Conservation (phyloP, 495 filamentous ascomycete genomes). For the Trichoderma reesei region DNA sequence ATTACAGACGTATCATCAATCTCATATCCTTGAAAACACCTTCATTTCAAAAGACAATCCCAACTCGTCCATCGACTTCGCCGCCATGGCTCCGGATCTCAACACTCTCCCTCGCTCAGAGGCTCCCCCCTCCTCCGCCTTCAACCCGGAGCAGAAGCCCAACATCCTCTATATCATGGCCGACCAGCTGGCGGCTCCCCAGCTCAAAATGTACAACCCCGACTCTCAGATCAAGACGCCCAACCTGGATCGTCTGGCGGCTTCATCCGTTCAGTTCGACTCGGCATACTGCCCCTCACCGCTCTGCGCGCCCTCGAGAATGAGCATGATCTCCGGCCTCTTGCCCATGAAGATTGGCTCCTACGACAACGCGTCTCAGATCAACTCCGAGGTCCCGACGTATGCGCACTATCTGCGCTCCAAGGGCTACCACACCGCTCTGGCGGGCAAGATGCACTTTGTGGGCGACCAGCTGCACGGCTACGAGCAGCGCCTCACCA, state of each 20-base stretch:
- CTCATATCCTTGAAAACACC: too few relatives aligned
- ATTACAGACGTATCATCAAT: too few relatives aligned
- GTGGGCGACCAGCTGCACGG: conserved; percentile 87
- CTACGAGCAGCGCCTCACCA: conserved; percentile 79
- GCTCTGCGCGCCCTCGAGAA: conserved; percentile 78
- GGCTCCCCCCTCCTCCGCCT: conserved; percentile 14
- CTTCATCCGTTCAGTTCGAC: conserved; percentile 71
- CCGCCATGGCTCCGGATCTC: conserved; percentile 44
- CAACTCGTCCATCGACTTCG: not conserved
- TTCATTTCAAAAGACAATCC: too few relatives aligned
- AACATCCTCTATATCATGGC: conserved; percentile 60
- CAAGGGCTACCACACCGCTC: conserved; percentile 75
- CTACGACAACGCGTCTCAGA: conserved; percentile 74
- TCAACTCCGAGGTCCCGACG: conserved; percentile 67
- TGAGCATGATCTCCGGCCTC: conserved; percentile 81
- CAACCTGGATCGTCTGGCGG: conserved; percentile 70
- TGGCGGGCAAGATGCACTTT: conserved; percentile 95
- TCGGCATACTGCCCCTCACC: conserved; percentile 85
- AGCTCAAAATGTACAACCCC: conserved; percentile 74
- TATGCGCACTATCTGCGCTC: conserved; percentile 83
- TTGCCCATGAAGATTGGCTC: conserved; percentile 78
- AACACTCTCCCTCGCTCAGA: conserved; percentile 37
- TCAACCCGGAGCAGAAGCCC: conserved; percentile 19
- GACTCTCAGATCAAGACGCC: conserved; percentile 76
- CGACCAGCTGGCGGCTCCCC: conserved; percentile 79